Base-by-base conservation (phyloP, 2,329 filamentous ascomycete species). In the Paecilomyces fulvus region DNA sequence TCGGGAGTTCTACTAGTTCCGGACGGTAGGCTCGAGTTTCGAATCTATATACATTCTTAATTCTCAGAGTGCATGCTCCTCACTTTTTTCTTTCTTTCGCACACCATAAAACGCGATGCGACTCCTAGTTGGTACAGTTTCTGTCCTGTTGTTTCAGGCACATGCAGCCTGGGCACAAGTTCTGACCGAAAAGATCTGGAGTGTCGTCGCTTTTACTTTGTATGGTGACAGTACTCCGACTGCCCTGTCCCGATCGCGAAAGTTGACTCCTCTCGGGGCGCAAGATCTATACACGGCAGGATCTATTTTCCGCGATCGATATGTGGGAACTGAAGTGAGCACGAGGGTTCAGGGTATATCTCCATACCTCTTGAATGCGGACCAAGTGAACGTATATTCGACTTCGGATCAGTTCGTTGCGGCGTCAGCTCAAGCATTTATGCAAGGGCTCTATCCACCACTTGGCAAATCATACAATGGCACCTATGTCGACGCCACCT, bases 401-500 rank as follows among this genome's bases (percentile, higher is more conserved):
- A 66, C 75, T 25, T 73, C 80, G 25, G 70, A 75, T 30, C 75
- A 79, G 57, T 76, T 75, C 55, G 73, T 76, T 2, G 65, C 77
- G 31, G 77, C 77, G 1, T 82, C 81, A 2, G 81, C 82, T 11
- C 79, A 82, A 61, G 82, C 83, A 2, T 85, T 85, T 62, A 77
- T 85, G 74, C 82, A 85, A 65, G 82, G 81, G 7, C 69, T 85
- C 9, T 85, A 84, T 64, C 83, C 83, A 31, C 81, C 82, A 11
- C 60, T 73, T 3, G 63, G 63, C 1, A 66, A 69, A 51, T 64
- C 67, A 3, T 67, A 72, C 52, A 69, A 68, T 55, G 61, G 65
- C 51, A 65, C 66, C 20, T 65, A 66, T 54, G 60, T 67, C 37
- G 61, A 72, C 21, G 63, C 68, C 5, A 68, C 73, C n/a, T 73